Evolutionary conservation across 352 stramenopile species (phyloP), one percentile per base, ranked within the genome.

Genomic region (Phytophthora cactorum): DNA sequence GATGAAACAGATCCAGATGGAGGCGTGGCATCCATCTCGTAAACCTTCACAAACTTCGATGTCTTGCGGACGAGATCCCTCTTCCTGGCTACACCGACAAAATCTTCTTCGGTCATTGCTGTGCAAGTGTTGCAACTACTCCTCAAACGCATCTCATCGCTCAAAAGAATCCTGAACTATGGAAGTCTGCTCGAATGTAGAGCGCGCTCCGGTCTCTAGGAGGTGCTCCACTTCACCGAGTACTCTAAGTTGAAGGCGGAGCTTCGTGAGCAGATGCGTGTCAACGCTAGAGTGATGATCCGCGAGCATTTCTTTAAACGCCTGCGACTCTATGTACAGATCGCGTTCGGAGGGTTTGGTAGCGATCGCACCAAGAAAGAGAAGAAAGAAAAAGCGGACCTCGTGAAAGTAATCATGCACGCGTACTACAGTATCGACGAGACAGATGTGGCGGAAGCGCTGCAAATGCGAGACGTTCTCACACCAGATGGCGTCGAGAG

Each of bases 1-100:
- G 49, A 66, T 72, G 64, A 63, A 63, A 41, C 51, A 66, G 56
- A 66, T 72, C 27, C 64, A 66, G 38, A 34, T 72, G 34, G 64
- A 66, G 38, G 7, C 57, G 0, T 66, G 57, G 56, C 56, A 66
- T 25, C 52, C 22, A 22, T 22, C 22, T 22, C 22, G 22, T 22
- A 22, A 22, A 22, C 22, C 22, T 22, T 22, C 22, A 22, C 22
- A 22, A 22, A 22, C 22, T 22, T 22, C 22, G 22, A 22, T 22
- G 22, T 22, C 22, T 22, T 22, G 22, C 22, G 22, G 57, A 31
- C 8, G 34, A 66, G 11, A 25, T 44, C 22, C 64, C 66, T 44
- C 22, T 22, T 22, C 64, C 64, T 1, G 45, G 52, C 39, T 72
- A 66, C 51, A 34, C 29, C 7, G 25, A 6, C 54, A 56, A 59